Percentiles rank a stretch among this genome's conserved stretches.
Conservation (phyloP, 129 eudicot species). For the Tanacetum coccineum region DNA sequence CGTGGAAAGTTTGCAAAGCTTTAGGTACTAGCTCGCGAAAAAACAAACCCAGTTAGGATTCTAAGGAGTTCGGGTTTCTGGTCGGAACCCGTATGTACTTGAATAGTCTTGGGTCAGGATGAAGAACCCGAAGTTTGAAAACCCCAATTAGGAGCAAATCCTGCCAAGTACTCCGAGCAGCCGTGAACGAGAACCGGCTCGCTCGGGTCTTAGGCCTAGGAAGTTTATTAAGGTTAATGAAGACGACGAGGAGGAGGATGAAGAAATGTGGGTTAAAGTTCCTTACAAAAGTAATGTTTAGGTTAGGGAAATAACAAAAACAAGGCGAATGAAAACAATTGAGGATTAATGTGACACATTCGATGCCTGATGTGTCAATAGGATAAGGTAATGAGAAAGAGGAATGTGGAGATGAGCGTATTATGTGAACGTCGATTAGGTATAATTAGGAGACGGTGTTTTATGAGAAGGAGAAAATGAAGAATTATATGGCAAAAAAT, state of each 20-base stretch:
- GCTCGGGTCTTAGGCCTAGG: conserved; percentile 28
- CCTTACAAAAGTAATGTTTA: conserved; percentile 26
- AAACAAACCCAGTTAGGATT: conserved; percentile 27
- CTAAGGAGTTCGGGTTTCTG: conserved; percentile 14
- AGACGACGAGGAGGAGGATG: conserved; percentile 24
- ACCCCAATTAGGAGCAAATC: conserved; percentile 15
- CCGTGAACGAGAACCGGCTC: conserved; percentile 13
- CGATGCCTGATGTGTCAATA: conserved; percentile 18
- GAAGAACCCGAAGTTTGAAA: not conserved
- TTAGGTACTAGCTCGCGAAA: conserved; percentile 17
- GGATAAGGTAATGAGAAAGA: conserved; percentile 31
- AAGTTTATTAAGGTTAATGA: conserved; percentile 34
- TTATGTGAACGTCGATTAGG: conserved; percentile 57
- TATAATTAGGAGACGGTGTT: conserved; percentile 81
- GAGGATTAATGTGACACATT: conserved; percentile 8
- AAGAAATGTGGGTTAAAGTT: conserved; percentile 39
- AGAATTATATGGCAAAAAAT: conserved; percentile 93
- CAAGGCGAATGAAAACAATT: too few species aligned
- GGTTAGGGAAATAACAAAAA: conserved; percentile 22
- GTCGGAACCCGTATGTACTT: conserved; percentile 8
- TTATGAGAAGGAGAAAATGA: conserved; percentile 78
- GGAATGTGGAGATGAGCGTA: conserved; percentile 35
- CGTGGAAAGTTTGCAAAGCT: conserved; percentile 33
- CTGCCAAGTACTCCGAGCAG: not conserved
- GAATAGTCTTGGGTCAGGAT: too few species aligned